These are phyloP conservation scores for Lizanozyma gosingica DNA, from an alignment of 1,139 yeast genomes.

Conservation along the genomic window DNA sequence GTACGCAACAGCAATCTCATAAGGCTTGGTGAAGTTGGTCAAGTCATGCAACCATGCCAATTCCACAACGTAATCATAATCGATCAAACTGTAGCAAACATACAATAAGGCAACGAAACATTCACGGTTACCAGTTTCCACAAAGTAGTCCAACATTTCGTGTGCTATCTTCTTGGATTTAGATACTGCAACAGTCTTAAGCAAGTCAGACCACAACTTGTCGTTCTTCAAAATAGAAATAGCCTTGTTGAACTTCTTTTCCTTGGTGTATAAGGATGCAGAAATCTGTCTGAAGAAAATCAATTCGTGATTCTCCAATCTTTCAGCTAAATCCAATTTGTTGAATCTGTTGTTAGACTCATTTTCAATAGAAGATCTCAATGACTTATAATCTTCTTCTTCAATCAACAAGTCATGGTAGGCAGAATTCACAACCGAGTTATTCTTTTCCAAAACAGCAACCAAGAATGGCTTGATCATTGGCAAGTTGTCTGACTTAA, in stretches of 20 bases:
- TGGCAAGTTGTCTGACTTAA: constrained; percentile 92
- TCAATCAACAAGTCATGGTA: constrained; percentile 93
- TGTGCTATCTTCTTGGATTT: constrained; percentile 75
- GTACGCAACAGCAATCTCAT: constrained; percentile 70
- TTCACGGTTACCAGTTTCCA: constrained; percentile 95
- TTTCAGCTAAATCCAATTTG: constrained; percentile 82
- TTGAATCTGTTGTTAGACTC: constrained; percentile 82
- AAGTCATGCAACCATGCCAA: constrained; percentile 85
- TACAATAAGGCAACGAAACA: constrained; percentile 87
- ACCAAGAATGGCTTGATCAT: constrained; percentile 91
- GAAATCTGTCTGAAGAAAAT: constrained; percentile 94
- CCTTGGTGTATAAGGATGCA: constrained; percentile 86
- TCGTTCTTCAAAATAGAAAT: constrained; percentile 84
- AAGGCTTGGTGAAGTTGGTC: constrained; percentile 77
- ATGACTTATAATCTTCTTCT: constrained; percentile 90
- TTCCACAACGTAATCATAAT: constrained; percentile 80
- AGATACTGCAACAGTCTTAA: constrained; percentile 85
- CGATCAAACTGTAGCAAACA: constrained; percentile 73
- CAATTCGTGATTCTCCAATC: constrained; percentile 85
- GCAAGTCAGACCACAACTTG: constrained; percentile 90
- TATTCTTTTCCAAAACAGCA: constrained; percentile 84
- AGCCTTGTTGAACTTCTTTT: constrained; percentile 88
- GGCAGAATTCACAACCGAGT: constrained; percentile 86
- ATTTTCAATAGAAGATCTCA: constrained; percentile 75
- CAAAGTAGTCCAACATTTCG: constrained; percentile 84